Base-by-base conservation (phyloP, 306 rosid species). In the Cucumis melo region DNA sequence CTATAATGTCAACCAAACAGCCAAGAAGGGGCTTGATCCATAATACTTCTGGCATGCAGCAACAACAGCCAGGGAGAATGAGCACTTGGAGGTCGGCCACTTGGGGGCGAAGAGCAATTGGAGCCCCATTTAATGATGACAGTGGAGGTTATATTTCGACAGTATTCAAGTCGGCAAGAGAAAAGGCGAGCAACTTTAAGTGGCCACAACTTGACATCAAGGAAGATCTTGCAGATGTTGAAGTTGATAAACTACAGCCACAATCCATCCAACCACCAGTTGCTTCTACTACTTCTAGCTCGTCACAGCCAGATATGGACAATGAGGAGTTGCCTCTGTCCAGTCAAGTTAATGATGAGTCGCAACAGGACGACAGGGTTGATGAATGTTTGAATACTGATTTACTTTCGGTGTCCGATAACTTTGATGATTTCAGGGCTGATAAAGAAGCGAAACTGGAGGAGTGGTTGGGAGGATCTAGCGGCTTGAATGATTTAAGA, bases 391-490 rank as follows among this genome's bases (percentile, higher is more conserved):
- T 78, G 20, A 60, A 84, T 61, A 57, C 56, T 23, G 79, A 84
- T 53, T 72, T 87, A 59, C 51, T 82, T 48, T 79, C 83, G 2
- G 50, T 74, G 70, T 80, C 89, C 32, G 92, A 91, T 56, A 84
- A 85, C 65, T 88, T 39, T 27, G 91, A 84, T 21, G 90, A 89
- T 59, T 94, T 88, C 89, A 90, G 84, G 86, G 91, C 96, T 39
- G 85, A 78, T 78, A 88, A 81, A 83, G 98, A 90, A 90, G 90
- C 88, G 59, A 85, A 91, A 80, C 85, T 91, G 66, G 84, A 89
- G 85, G 88, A 89, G 78, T 94, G 98, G 97, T 85, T 90, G 63
- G 91, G 82, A 76, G 91, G 86, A 84, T 70, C 84, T 38, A 74
- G 84, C 63, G 83, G 78, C 58, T 66, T 27, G 50, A 83, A 85